A percentile compares a stretch with the other conserved stretches of the same genome.
phyloP scores from a whole-genome alignment of 2,329 filamentous ascomycete species.

The Xylaria digitata region DNA sequence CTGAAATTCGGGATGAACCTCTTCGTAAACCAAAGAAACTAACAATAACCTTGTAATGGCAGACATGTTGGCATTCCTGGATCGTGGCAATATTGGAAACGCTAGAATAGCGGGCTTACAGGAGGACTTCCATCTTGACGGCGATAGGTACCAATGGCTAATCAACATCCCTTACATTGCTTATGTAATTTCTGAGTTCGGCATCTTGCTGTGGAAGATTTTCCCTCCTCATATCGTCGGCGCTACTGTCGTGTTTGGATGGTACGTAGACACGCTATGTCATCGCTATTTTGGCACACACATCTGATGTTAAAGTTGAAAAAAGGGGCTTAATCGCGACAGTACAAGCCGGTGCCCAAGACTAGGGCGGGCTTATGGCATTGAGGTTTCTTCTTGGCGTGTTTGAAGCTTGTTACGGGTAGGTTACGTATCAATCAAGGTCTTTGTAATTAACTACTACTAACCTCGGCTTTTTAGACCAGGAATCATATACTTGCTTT shows the following conservation, averaged over 20 bases:
- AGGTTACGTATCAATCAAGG: constrained; percentile 17
- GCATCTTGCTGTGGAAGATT: constrained; percentile 70
- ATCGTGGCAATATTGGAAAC: constrained; percentile 52
- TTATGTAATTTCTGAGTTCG: constrained; percentile 73
- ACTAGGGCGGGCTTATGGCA: constrained; percentile 68
- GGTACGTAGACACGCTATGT: constrained; percentile 35
- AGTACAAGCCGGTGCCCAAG: constrained; percentile 73
- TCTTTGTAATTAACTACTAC: background rate
- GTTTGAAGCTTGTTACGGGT: constrained; percentile 42
- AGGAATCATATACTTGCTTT: constrained; percentile 30
- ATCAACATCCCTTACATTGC: constrained; percentile 71
- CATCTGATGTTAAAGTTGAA: constrained; percentile 66
- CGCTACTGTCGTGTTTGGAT: constrained; percentile 41
- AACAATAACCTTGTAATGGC: constrained; percentile 8
- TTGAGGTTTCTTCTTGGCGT: constrained; percentile 70
- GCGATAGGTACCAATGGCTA: constrained; percentile 68
- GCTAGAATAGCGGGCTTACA: constrained; percentile 73
- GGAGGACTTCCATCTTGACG: constrained; percentile 63
- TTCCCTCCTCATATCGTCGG: constrained; percentile 71
- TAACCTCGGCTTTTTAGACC: constrained; percentile 30
- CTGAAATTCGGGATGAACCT: background rate
- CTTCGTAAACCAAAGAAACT: background rate
- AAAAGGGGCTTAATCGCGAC: constrained; percentile 84
- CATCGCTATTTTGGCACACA: background rate
- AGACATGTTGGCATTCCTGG: constrained; percentile 46